Evolutionary conservation across 208 protist species (phyloP).

Genomic region (Endotrypanum monterogeii): DNA sequence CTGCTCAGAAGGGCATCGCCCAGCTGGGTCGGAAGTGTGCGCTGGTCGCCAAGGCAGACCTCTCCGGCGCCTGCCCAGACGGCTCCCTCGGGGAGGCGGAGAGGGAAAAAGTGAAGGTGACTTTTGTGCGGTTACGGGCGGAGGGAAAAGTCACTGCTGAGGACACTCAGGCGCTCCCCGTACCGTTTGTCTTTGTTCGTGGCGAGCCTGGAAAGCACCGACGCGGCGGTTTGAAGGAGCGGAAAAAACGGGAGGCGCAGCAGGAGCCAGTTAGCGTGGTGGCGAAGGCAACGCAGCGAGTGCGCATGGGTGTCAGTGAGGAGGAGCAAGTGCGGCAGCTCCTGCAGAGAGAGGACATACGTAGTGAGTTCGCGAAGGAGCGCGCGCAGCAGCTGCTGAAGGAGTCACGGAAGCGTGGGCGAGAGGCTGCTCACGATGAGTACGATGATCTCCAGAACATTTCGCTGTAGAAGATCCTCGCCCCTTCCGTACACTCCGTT

Average conservation of each 20-base stretch:
- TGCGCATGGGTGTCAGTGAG: conserved; percentile 87
- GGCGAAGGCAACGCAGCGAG: conserved; percentile 62
- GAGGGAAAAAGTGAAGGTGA: conserved; percentile 45
- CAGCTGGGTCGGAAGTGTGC: conserved; percentile 67
- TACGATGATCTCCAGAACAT: conserved; percentile 83
- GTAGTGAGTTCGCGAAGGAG: conserved; percentile 54
- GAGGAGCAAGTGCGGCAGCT: conserved; percentile 75
- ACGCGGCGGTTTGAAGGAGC: conserved; percentile 65
- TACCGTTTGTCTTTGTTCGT: conserved; percentile 64
- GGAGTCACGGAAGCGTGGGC: conserved; percentile 51
- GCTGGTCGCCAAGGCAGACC: conserved; percentile 64
- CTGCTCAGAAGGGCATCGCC: conserved; percentile 65
- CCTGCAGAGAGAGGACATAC: conserved; percentile 68
- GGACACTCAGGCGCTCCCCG: conserved; percentile 82
- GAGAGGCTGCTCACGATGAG: conserved; percentile 49
- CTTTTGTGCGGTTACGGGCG: conserved; percentile 46
- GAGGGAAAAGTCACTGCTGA: conserved; percentile 72
- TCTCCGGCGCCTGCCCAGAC: conserved; percentile 35
- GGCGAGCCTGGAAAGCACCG: conserved; percentile 49
- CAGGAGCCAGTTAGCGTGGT: conserved; percentile 56
- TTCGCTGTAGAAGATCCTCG: not conserved
- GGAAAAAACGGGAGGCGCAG: conserved; percentile 60
- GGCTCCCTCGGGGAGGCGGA: conserved; percentile 53
- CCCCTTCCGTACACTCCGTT: no score
- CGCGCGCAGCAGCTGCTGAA: conserved; percentile 44